Conservation (phyloP, 2,329 filamentous ascomycete species). For the Aspergillus tubingensis region DNA sequence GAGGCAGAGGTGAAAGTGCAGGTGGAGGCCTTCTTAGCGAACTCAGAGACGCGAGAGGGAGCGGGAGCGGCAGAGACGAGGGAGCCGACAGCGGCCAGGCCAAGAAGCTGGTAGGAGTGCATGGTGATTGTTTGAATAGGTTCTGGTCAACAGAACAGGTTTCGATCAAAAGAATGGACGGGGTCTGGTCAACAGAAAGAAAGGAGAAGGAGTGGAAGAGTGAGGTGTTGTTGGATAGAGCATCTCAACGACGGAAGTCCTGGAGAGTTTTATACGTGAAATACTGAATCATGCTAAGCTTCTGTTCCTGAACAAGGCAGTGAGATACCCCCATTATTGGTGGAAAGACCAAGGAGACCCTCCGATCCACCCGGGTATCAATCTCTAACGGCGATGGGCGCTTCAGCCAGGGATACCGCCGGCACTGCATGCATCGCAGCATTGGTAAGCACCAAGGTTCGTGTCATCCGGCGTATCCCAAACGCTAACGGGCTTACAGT, state of each 20-base stretch:
- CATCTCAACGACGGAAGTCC: neutral
- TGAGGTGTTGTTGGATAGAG: constrained; percentile 2
- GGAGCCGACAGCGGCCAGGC: constrained; percentile 6
- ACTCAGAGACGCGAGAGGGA: constrained; percentile 3
- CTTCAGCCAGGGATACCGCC: neutral
- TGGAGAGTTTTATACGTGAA: neutral
- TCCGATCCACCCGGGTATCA: neutral
- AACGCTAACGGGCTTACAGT: neutral
- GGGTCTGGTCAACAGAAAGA: constrained; percentile 5
- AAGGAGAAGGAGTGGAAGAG: neutral
- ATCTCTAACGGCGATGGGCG: constrained; percentile 6
- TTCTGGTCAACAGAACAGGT: constrained; percentile 7
- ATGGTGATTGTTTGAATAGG: neutral
- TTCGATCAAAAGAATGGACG: constrained; percentile 1
- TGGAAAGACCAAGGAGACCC: neutral
- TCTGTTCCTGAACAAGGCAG: neutral
- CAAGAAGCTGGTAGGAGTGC: constrained; percentile 8
- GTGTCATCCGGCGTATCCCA: neutral
- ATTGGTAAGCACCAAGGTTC: neutral
- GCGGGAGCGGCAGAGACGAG: constrained; percentile 5
- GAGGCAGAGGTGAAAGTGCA: constrained; percentile 8
- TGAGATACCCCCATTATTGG: neutral
- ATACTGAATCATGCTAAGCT: neutral
- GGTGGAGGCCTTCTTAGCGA: constrained; percentile 6
- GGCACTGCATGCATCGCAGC: neutral